These are phyloP conservation scores for Ustilaginoidea virens DNA, from an alignment of 2,329 filamentous ascomycete species.

Conservation along the genomic window DNA sequence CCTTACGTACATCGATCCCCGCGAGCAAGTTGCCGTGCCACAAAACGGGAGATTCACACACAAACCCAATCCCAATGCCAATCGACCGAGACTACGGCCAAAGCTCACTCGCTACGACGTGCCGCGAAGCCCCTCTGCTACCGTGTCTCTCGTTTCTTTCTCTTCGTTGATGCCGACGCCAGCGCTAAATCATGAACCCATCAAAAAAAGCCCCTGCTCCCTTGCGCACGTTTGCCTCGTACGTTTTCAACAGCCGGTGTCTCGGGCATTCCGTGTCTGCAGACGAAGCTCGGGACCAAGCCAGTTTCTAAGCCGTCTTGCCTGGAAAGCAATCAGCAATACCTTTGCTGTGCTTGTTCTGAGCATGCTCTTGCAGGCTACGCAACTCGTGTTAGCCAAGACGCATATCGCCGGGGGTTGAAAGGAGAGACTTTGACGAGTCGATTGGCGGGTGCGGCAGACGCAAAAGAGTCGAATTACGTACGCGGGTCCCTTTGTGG, in stretches of 20 bases:
- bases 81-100: background rate
- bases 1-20: no score
- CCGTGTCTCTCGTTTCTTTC: no score
- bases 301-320: slow-evolving; percentile 11
- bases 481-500: slow-evolving; percentile 55
- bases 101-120: background rate
- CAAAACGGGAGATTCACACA: no score
- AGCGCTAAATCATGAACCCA: slow-evolving; percentile 3
- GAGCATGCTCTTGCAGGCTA: slow-evolving; percentile 54
- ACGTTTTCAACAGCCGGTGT: no score
- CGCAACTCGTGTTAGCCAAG: no score
- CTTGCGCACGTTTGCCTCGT: no score
- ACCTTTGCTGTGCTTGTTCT: slow-evolving; percentile 63
- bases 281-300: background rate
- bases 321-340: slow-evolving; percentile 56
- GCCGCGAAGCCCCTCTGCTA: background rate
- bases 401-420: no score
- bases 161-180: slow-evolving; percentile 2
- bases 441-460: no score
- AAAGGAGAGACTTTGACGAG: no score
- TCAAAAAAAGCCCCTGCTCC: no score
- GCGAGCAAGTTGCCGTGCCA: no score
- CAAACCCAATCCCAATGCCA: background rate
- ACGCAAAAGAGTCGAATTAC: slow-evolving; percentile 12
- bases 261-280: no score